phyloP scores from a whole-genome alignment of 768 basidiomycete species.

The Xerocomellus dryophilus region DNA sequence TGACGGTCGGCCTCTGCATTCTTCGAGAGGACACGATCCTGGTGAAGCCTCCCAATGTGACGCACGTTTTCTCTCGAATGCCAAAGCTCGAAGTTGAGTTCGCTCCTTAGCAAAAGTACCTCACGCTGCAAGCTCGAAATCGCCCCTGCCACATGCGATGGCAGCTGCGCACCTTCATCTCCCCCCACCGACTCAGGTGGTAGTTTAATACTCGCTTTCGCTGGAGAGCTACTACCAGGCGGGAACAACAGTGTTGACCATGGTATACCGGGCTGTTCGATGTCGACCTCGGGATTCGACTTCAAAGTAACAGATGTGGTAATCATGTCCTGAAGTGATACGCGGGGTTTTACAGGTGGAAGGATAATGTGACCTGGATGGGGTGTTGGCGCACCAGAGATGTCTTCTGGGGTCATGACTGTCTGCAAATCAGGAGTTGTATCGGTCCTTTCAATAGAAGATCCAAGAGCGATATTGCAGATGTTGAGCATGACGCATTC shows the following conservation, averaged over 20 bases:
- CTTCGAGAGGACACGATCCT: slow-evolving; percentile 67
- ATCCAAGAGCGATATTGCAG: slow-evolving; percentile 51
- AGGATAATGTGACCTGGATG: slow-evolving; percentile 36
- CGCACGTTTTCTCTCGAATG: slow-evolving; percentile 75
- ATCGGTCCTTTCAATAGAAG: slow-evolving; percentile 16
- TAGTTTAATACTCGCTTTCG: slow-evolving; percentile 16
- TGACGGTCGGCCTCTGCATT: slow-evolving; percentile 81
- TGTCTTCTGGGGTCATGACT: slow-evolving; percentile 20
- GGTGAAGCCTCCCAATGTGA: slow-evolving; percentile 78
- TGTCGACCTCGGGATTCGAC: slow-evolving; percentile 63
- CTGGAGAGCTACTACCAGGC: slow-evolving; percentile 28
- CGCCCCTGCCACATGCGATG: slow-evolving; percentile 56
- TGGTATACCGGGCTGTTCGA: slow-evolving; percentile 46
- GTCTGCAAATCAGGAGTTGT: slow-evolving; percentile 4
- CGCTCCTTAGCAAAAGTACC: slow-evolving; percentile 68
- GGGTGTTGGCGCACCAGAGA: slow-evolving; percentile 26
- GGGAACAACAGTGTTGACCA: slow-evolving; percentile 53
- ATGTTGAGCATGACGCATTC: slow-evolving; percentile 70
- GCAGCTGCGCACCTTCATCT: slow-evolving; percentile 27
- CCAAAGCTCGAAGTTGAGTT: slow-evolving; percentile 86
- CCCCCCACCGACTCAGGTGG: slow-evolving; percentile 17
- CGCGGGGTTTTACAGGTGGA: slow-evolving; percentile 29
- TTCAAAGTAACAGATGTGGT: slow-evolving; percentile 69
- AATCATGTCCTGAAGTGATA: slow-evolving; percentile 78
- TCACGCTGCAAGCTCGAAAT: slow-evolving; percentile 75